Percentiles rank a stretch among this genome's conserved stretches.
phyloP scores from a whole-genome alignment of 192 early-diverging fungal species.

The Linnemannia zychae region DNA sequence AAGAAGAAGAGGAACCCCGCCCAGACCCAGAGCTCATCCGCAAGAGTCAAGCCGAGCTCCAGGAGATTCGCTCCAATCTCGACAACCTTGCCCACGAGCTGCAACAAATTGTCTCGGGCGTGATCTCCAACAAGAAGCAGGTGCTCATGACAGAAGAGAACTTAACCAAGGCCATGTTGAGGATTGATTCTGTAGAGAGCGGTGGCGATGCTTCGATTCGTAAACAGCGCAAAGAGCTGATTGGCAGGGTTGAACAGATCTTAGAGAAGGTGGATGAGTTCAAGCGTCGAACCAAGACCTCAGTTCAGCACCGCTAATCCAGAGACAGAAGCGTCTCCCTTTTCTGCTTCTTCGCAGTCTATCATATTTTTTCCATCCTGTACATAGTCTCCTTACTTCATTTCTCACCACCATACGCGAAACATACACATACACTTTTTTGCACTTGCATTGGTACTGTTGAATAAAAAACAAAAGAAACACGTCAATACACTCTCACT shows the following conservation, averaged over 20 bases:
- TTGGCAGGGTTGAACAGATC: constrained; percentile 18
- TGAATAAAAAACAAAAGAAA: no score
- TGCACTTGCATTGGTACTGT: no score
- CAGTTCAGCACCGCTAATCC: not conserved
- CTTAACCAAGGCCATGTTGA: constrained; percentile 51
- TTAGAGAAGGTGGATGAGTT: constrained; percentile 41
- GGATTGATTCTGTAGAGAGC: constrained; percentile 46
- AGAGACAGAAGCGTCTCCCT: not conserved
- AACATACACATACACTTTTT: no score
- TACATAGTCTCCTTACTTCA: no score
- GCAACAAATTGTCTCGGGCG: constrained; percentile 24
- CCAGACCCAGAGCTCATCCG: constrained; percentile 13
- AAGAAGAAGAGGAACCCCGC: not conserved
- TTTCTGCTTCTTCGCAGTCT: not conserved
- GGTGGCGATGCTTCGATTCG: constrained; percentile 34
- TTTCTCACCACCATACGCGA: no score
- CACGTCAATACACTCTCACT: no score
- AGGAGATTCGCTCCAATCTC: constrained; percentile 16
- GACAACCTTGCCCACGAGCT: constrained; percentile 19
- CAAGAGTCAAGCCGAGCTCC: constrained; percentile 27
- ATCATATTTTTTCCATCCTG: no score
- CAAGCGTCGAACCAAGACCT: constrained; percentile 26
- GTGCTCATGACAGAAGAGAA: constrained; percentile 50
- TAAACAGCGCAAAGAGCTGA: constrained; percentile 38
- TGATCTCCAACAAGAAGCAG: constrained; percentile 19